Conservation (phyloP, 352 stramenopile species). For the Globisporangium alternatum region DNA sequence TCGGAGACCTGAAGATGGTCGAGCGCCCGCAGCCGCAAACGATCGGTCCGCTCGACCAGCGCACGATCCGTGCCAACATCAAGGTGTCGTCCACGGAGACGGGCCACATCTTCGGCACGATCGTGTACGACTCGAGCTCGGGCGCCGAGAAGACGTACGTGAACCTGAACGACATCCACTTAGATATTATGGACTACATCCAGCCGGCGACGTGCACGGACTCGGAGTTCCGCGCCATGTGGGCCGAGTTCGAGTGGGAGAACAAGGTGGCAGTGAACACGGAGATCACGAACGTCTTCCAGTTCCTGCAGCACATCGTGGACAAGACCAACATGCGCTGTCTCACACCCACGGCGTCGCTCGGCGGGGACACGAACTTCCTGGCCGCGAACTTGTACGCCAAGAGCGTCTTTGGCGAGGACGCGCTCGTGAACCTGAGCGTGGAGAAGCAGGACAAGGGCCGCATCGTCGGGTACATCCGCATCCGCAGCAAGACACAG, state of each 20-base stretch:
- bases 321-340: conserved; percentile 99
- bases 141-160: conserved; percentile 98
- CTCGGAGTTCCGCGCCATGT: conserved; percentile 99
- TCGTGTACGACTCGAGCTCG: conserved; percentile 97
- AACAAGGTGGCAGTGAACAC: conserved; percentile 99
- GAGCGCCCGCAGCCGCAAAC: conserved; percentile 97
- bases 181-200: conserved; percentile 99
- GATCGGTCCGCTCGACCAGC: conserved; percentile 96
- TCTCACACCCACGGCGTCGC: conserved; percentile 93
- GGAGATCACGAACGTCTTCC: conserved; percentile 95
- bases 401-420: conserved; percentile 95
- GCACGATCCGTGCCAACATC: conserved; percentile 97
- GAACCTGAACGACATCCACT: conserved; percentile 99
- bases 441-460: conserved; percentile 99
- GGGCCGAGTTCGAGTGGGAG: conserved; percentile 99
- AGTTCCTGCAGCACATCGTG: conserved; percentile 98
- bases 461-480: conserved; percentile 97
- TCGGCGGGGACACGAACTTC: conserved; percentile 91
- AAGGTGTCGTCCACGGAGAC: conserved; percentile 99
- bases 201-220: conserved; percentile 92
- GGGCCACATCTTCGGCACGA: conserved; percentile 99
- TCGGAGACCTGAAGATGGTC: conserved; percentile 99
- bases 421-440: conserved; percentile 99
- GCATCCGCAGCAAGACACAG: conserved; percentile 99
- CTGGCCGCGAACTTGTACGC: conserved; percentile 93